Evolutionary conservation across 768 basidiomycete species (phyloP).

Genomic region (Infundibulicybe gibba): DNA sequence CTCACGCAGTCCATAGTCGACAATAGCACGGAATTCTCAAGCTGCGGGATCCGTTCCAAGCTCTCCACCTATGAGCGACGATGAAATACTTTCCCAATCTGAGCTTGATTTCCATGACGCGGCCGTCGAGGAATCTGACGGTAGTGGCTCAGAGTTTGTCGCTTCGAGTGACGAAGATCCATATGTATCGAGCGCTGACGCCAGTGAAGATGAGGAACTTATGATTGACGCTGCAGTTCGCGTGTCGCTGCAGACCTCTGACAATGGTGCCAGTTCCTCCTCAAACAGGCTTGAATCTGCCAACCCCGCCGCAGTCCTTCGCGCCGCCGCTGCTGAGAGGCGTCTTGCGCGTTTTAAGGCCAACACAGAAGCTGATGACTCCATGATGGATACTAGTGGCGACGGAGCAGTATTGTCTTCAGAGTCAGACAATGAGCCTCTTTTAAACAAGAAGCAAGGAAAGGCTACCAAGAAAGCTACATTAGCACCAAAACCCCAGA

Average conservation of each 20-base stretch:
- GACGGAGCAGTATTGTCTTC: slow-evolving; percentile 13
- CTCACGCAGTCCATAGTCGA: too few species aligned
- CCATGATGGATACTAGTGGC: slow-evolving; percentile 14
- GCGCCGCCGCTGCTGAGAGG: slow-evolving; percentile 54
- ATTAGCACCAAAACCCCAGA: slow-evolving; percentile 13
- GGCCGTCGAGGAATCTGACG: slow-evolving; percentile 46
- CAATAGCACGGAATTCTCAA: too few species aligned
- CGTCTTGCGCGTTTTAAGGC: slow-evolving; percentile 33
- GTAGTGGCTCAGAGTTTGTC: slow-evolving; percentile 61
- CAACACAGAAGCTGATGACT: slow-evolving; percentile 27
- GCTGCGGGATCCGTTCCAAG: too few species aligned
- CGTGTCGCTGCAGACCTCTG: slow-evolving; percentile 42
- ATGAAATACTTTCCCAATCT: slow-evolving; percentile 13
- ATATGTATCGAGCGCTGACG: slow-evolving; percentile 17
- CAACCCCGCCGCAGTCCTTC: slow-evolving; percentile 34
- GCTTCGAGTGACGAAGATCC: slow-evolving; percentile 27
- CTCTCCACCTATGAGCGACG: too few species aligned
- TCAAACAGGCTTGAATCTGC: slow-evolving; percentile 28
- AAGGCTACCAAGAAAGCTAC: slow-evolving; percentile 27
- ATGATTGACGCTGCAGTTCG: slow-evolving; percentile 58
- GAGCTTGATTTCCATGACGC: slow-evolving; percentile 38
- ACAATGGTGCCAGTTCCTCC: slow-evolving; percentile 32
- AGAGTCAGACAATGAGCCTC: slow-evolving; percentile 23
- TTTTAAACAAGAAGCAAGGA: slow-evolving; percentile 26
- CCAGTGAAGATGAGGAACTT: slow-evolving; percentile 39